A percentile compares a stretch with the other conserved stretches of the same genome.
Conservation (phyloP, 2,329 filamentous ascomycete species). For the Trichoderma sp. region DNA sequence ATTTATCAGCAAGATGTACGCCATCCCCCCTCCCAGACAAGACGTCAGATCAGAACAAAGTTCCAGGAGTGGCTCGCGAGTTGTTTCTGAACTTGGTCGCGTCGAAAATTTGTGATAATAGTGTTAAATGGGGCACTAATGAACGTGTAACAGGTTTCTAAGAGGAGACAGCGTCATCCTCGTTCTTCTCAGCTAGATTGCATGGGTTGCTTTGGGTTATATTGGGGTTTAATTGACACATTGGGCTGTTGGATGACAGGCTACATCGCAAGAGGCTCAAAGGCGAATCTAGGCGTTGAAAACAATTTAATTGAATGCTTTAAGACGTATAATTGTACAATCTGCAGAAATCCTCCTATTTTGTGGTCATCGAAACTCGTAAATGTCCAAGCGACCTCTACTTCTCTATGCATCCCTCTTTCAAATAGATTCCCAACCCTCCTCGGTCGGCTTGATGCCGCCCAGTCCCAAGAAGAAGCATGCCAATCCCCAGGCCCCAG, state of each 20-base stretch:
- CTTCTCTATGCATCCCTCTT: conserved; percentile 9
- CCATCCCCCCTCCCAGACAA: conserved; percentile 33
- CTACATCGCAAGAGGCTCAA: conserved; percentile 39
- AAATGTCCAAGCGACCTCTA: conserved; percentile 30
- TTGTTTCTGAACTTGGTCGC: neutral
- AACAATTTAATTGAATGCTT: conserved; percentile 34
- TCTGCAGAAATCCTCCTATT: neutral
- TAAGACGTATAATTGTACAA: conserved; percentile 1
- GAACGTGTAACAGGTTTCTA: conserved; percentile 67
- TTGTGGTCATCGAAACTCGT: neutral
- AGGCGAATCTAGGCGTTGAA: conserved; percentile 47
- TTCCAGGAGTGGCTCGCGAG: neutral
- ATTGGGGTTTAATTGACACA: conserved; percentile 31
- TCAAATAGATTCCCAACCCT: conserved; percentile 44
- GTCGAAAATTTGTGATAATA: neutral
- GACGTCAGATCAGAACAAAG: neutral
- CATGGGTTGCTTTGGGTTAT: conserved; percentile 12
- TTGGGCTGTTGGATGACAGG: conserved; percentile 35
- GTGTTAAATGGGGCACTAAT: conserved; percentile 29
- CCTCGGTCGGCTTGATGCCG: conserved; percentile 49
- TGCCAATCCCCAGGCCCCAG: conserved; percentile 74
- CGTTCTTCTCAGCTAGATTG: conserved; percentile 72
- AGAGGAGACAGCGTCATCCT: conserved; percentile 87
- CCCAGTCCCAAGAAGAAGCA: conserved; percentile 82
- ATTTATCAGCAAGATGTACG: conserved; percentile 96